Percentiles rank a stretch among this genome's conserved stretches.
Evolutionary conservation across 306 rosid species (phyloP).

Genomic region (Vigna radiata): DNA sequence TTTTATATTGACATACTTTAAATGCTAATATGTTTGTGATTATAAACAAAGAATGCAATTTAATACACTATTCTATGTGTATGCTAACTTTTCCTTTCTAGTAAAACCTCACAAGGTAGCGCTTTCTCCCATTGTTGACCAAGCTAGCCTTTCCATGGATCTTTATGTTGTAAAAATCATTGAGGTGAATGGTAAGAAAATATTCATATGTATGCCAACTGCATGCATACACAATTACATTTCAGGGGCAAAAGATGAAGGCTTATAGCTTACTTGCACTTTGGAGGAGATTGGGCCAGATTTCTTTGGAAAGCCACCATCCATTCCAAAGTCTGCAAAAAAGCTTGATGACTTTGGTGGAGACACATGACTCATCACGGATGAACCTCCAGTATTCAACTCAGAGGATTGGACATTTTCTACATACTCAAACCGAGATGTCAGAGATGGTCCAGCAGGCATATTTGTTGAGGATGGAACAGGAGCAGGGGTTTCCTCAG

Average conservation of each 20-base stretch:
- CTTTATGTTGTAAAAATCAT: background rate
- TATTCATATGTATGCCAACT: background rate
- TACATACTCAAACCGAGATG: conserved; percentile 92
- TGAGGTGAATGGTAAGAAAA: background rate
- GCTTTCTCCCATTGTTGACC: background rate
- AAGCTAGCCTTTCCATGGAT: conserved; percentile 4
- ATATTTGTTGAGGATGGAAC: conserved; percentile 59
- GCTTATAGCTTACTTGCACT: conserved; percentile 70
- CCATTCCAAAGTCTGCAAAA: conserved; percentile 97
- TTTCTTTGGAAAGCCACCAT: conserved; percentile 76
- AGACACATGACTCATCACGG: conserved; percentile 64
- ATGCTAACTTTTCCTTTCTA: background rate
- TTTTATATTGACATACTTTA: background rate
- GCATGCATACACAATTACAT: conserved; percentile 16
- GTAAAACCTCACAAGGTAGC: background rate
- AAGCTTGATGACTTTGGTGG: conserved; percentile 90
- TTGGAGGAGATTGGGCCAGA: conserved; percentile 68
- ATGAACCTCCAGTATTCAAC: conserved; percentile 63
- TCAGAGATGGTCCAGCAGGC: conserved; percentile 60
- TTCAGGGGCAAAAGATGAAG: background rate
- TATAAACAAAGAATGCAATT: background rate
- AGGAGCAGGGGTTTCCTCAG: conserved; percentile 77
- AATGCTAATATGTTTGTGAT: conserved; percentile 11
- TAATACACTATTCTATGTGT: conserved; percentile 17
- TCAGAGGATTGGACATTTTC: conserved; percentile 80